These are phyloP conservation scores for Ceratobasidium sp. DNA, from an alignment of 1,284 basidiomycete genomes.

Conservation along the genomic window DNA sequence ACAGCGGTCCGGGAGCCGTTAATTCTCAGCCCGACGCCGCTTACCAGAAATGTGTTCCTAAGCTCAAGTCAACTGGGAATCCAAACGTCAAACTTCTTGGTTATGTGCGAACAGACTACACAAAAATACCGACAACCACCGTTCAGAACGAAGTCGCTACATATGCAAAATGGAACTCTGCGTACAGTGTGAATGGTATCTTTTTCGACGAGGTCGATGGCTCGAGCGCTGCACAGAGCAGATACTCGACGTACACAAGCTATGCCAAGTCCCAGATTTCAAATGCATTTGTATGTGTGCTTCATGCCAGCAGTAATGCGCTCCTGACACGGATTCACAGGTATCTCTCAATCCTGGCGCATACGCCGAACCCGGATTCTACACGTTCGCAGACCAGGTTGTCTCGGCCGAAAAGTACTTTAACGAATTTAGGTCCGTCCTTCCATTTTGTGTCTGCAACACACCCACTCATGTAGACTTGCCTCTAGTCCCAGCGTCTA, in stretches of 20 bases:
- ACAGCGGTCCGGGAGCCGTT: constrained; percentile 49
- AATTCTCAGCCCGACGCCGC: constrained; percentile 47
- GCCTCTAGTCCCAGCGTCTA: constrained; percentile 31
- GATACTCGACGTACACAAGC: constrained; percentile 1
- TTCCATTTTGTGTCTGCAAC: neutral
- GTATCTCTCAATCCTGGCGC: constrained; percentile 39
- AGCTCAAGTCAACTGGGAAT: constrained; percentile 40
- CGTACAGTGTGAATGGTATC: constrained; percentile 50
- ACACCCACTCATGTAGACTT: neutral
- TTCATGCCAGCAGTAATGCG: neutral
- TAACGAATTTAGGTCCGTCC: constrained; percentile 43
- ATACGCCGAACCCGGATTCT: constrained; percentile 41
- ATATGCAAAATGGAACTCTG: constrained; percentile 48
- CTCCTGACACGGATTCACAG: neutral
- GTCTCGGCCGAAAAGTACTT: constrained; percentile 45
- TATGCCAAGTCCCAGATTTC: constrained; percentile 12
- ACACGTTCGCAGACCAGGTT: constrained; percentile 44
- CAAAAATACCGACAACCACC: constrained; percentile 40
- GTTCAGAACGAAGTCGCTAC: constrained; percentile 49
- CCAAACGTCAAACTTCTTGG: constrained; percentile 50
- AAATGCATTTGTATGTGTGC: constrained; percentile 9
- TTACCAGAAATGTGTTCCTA: constrained; percentile 49
- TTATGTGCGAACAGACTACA: constrained; percentile 49
- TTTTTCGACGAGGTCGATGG: constrained; percentile 51
- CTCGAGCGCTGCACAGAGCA: neutral